phyloP scores from a whole-genome alignment of 1,139 yeast genomes.

The Yamadazyma spencermartinsiae region DNA sequence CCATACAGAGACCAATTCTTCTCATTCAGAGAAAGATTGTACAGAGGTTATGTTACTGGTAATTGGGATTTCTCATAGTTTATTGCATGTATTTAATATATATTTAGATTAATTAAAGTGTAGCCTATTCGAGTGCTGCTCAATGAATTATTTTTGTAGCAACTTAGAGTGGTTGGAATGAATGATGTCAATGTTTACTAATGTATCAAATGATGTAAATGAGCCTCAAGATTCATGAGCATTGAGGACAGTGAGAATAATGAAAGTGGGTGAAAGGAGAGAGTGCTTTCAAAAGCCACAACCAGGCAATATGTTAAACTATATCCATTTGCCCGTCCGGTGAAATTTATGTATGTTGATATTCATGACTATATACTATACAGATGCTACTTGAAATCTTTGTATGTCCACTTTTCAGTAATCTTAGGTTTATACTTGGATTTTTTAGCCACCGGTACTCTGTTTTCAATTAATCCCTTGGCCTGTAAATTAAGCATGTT shows the following conservation, averaged over 20 bases:
- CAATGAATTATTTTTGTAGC: no score
- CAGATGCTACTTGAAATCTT: constrained; percentile 65
- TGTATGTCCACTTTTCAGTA: constrained; percentile 90
- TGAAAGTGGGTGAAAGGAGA: no score
- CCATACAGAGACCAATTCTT: constrained; percentile 53
- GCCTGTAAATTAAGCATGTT: constrained; percentile 80
- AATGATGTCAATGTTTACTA: no score
- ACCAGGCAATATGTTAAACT: no score
- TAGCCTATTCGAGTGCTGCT: no score
- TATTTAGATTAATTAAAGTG: constrained; percentile 2
- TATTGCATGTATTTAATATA: constrained; percentile 11
- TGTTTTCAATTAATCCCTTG: constrained; percentile 81
- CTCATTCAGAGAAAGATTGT: constrained; percentile 49
- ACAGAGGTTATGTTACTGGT: constrained; percentile 50
- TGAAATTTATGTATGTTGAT: neutral
- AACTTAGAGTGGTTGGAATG: no score
- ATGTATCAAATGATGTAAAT: no score
- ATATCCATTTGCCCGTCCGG: no score
- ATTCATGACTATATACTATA: constrained; percentile 6
- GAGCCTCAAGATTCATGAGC: no score
- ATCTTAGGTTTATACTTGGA: constrained; percentile 70
- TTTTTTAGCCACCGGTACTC: constrained; percentile 69
- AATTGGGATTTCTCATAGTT: constrained; percentile 45
- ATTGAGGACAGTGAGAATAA: no score
- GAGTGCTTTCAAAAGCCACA: no score